phyloP scores from a whole-genome alignment of 352 stramenopile species.

The Pythium periplocum region DNA sequence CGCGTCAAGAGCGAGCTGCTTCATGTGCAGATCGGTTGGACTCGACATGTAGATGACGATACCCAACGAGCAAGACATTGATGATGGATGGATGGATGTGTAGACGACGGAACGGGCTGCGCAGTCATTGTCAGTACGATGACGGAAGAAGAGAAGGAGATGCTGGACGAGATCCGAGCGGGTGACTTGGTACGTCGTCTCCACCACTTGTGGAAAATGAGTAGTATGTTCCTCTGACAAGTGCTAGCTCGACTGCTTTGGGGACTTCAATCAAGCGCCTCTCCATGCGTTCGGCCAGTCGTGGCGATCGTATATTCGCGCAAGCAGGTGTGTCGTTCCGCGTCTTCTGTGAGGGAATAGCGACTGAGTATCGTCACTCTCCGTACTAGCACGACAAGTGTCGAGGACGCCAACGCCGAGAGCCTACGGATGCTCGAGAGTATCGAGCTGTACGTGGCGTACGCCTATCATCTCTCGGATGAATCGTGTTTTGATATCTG shows the following conservation, averaged over 20 bases:
- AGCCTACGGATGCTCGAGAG: constrained; percentile 56
- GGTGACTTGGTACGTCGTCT: constrained; percentile 2
- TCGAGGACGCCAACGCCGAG: constrained; percentile 50
- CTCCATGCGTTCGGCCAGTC: constrained; percentile 1
- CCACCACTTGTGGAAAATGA: no score
- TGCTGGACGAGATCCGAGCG: constrained; percentile 1
- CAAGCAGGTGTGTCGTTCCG: background rate
- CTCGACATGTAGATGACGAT: background rate
- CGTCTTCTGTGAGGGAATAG: no score
- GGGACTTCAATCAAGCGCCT: background rate
- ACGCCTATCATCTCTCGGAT: background rate
- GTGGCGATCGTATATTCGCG: background rate
- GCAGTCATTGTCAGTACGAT: constrained; percentile 11
- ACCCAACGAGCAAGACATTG: no score
- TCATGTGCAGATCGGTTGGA: constrained; percentile 2
- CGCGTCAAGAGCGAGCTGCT: background rate
- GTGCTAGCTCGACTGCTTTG: background rate
- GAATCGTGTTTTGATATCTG: no score
- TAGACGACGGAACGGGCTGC: constrained; percentile 19
- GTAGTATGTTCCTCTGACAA: no score
- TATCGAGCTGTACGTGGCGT: constrained; percentile 38
- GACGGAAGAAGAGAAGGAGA: background rate
- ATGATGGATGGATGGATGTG: background rate
- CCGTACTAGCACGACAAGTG: constrained; percentile 1
- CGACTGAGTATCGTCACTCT: constrained; percentile 2